These are phyloP conservation scores for Paraphoma sp. DNA, from an alignment of 2,329 filamentous ascomycete genomes.

Conservation along the genomic window DNA sequence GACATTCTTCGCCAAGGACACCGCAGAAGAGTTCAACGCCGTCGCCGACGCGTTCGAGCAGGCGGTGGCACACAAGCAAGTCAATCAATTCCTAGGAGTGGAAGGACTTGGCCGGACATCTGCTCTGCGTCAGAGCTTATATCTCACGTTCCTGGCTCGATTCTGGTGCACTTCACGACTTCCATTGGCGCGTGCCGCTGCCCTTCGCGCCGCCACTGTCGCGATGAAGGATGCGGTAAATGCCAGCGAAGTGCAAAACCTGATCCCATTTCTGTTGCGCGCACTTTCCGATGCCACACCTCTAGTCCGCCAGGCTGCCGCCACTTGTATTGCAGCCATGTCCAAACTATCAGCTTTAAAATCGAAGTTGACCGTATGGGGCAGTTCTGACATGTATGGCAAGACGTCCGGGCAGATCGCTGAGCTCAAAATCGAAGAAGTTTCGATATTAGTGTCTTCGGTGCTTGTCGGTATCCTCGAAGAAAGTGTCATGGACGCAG, in stretches of 20 bases:
- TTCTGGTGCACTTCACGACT: constrained; percentile 78
- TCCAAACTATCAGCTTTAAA: constrained; percentile 21
- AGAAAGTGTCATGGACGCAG: constrained; percentile 82
- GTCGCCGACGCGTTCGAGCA: constrained; percentile 35
- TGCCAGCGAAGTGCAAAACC: constrained; percentile 72
- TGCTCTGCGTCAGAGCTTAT: constrained; percentile 68
- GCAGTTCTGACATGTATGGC: constrained; percentile 64
- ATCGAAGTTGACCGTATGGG: constrained; percentile 28
- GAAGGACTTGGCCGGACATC: constrained; percentile 62
- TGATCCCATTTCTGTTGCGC: constrained; percentile 81
- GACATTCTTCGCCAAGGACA: constrained; percentile 33
- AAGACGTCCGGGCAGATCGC: constrained; percentile 56
- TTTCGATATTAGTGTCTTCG: constrained; percentile 64
- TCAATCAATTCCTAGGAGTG: constrained; percentile 57
- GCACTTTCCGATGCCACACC: constrained; percentile 78
- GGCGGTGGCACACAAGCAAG: constrained; percentile 29
- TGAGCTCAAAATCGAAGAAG: constrained; percentile 65
- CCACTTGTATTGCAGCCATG: constrained; percentile 62
- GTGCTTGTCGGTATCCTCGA: constrained; percentile 79
- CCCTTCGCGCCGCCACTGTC: constrained; percentile 64
- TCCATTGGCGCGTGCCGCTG: constrained; percentile 70
- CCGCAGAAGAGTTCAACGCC: constrained; percentile 37
- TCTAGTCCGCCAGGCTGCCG: constrained; percentile 77
- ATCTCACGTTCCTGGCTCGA: constrained; percentile 76
- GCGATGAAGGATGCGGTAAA: constrained; percentile 41